Percentiles rank a stretch among this genome's conserved stretches.
Evolutionary conservation across 257 asterid species (phyloP).

Genomic region (Penstemon newberryi): DNA sequence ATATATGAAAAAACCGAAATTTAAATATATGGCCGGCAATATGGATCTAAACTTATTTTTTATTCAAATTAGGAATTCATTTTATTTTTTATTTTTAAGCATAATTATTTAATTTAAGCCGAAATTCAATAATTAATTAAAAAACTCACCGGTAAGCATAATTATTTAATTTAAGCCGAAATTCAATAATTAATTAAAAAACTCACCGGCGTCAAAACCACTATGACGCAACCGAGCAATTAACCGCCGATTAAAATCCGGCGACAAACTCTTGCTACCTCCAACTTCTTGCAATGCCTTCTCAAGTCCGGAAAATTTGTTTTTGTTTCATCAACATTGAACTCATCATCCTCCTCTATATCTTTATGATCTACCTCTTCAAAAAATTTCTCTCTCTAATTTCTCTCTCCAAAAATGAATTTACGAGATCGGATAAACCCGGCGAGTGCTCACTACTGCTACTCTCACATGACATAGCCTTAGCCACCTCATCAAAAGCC

Average conservation of each 20-base stretch:
- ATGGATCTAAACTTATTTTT: neutral
- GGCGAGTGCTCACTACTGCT: conserved; percentile 87
- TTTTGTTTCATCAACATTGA: neutral
- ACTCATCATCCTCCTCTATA: conserved; percentile 19
- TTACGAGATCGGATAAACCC: conserved; percentile 61
- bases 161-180: too few relatives aligned
- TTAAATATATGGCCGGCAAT: too few relatives aligned
- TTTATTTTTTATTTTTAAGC: too few relatives aligned
- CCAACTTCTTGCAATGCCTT: conserved; percentile 27
- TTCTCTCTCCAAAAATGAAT: conserved; percentile 64
- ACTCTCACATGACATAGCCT: conserved; percentile 50
- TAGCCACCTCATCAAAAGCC: conserved; percentile 63
- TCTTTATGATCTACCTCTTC: conserved; percentile 20
- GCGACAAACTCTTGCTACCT: conserved; percentile 14
- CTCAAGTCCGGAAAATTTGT: conserved; percentile 6
- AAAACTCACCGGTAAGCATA: conserved; percentile 37
- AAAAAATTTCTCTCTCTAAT: conserved; percentile 11
- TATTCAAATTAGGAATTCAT: neutral
- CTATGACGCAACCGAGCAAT: conserved; percentile 45
- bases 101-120: too few relatives aligned
- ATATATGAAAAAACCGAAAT: too few relatives aligned
- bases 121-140: too few relatives aligned
- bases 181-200: too few relatives aligned
- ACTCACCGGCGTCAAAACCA: conserved; percentile 58
- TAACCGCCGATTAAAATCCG: conserved; percentile 48